A percentile compares a stretch with the other conserved stretches of the same genome.
Conservation (phyloP, 495 filamentous ascomycete species). For the Neurospora pannonica region DNA sequence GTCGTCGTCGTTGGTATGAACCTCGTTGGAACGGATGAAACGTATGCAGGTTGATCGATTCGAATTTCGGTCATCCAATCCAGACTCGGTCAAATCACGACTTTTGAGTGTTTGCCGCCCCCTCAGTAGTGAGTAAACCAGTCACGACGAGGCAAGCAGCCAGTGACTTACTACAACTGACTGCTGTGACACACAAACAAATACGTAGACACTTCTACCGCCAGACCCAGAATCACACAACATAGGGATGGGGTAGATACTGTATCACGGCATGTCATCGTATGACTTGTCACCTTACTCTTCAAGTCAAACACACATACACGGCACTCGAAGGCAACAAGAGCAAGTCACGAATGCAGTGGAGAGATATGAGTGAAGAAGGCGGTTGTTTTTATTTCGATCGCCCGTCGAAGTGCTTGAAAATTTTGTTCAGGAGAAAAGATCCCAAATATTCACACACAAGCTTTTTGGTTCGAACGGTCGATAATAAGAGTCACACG, state of each 20-base stretch:
- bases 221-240: not conserved
- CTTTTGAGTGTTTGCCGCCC: not conserved
- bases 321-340: not conserved
- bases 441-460: not conserved
- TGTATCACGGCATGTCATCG: not conserved
- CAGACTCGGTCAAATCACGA: not conserved
- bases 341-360: not conserved
- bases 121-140: not conserved
- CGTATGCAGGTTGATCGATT: not conserved
- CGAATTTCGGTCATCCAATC: not conserved
- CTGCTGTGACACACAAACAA: not conserved
- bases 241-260: not conserved
- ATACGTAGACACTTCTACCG: not conserved
- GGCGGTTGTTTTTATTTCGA: not conserved
- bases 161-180: not conserved
- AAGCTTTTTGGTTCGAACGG: not conserved
- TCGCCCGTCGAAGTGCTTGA: not conserved
- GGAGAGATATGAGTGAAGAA: not conserved
- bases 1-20: not conserved
- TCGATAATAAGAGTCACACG: not conserved
- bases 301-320: not conserved
- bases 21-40: not conserved
- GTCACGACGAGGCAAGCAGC: not conserved
- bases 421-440: not conserved
- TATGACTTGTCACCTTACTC: not conserved